These are phyloP conservation scores for Linum usitatissimum DNA, from an alignment of 345 rosid species.

Conservation along the genomic window DNA sequence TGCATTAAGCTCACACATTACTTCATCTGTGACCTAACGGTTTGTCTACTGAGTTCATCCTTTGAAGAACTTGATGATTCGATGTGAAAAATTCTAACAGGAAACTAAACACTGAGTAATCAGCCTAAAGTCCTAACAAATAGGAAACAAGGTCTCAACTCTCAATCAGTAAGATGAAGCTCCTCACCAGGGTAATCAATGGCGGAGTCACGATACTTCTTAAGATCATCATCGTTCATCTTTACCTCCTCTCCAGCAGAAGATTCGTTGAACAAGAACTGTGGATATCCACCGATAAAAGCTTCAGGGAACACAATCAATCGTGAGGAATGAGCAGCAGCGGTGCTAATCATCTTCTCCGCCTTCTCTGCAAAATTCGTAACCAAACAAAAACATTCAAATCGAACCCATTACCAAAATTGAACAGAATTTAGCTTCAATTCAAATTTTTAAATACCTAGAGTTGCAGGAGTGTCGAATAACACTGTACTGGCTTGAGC, in stretches of 20 bases:
- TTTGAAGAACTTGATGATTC: too few species aligned
- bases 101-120: too few species aligned
- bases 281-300: conserved; percentile 19
- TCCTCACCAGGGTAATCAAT: conserved; percentile 18
- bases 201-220: conserved; percentile 17
- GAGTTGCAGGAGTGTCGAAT: not conserved
- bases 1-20: too few species aligned
- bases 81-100: too few species aligned
- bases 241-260: not conserved
- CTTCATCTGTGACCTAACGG: too few species aligned
- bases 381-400: not conserved
- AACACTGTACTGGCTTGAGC: not conserved
- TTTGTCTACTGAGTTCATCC: too few species aligned
- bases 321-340: conserved; percentile 15
- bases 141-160: too few species aligned
- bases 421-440: not conserved
- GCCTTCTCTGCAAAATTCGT: conserved; percentile 13
- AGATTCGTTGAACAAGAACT: not conserved
- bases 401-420: not conserved
- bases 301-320: conserved; percentile 23
- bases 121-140: too few species aligned
- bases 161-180: not conserved
- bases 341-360: conserved; percentile 14
- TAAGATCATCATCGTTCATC: not conserved
- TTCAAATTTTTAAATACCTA: not conserved